These are phyloP conservation scores for Remersonia thermophila DNA, from an alignment of 2,329 filamentous ascomycete species.

Conservation along the genomic window DNA sequence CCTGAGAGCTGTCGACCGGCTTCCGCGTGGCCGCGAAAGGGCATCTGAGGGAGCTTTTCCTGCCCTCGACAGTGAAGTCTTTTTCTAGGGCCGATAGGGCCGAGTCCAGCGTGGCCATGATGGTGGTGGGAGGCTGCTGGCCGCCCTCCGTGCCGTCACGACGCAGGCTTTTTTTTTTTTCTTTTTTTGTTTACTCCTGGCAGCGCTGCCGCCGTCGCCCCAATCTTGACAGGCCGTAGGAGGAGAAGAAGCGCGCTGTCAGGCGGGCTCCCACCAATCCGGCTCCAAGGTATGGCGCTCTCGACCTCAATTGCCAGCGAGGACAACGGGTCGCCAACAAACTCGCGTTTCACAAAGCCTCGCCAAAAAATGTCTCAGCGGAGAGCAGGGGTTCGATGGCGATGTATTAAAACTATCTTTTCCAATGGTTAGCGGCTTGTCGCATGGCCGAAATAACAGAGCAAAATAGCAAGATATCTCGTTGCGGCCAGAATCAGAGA, in stretches of 20 bases:
- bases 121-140: constrained; percentile 31
- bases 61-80: constrained; percentile 81
- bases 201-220: no score
- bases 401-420: constrained; percentile 45
- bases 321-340: no score
- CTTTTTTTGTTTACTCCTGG: no score
- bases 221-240: no score
- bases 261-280: no score
- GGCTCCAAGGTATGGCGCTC: no score
- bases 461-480: constrained; percentile 2
- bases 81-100: constrained; percentile 62
- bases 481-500: constrained; percentile 9
- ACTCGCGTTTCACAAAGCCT: no score
- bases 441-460: background rate
- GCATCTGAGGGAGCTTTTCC: constrained; percentile 66
- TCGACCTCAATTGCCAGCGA: no score
- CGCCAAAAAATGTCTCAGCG: no score
- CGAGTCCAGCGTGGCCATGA: constrained; percentile 34
- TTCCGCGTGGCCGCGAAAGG: constrained; percentile 51
- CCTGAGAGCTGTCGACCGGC: constrained; percentile 13
- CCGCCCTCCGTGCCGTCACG: constrained; percentile 39
- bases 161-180: constrained; percentile 5
- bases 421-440: constrained; percentile 8
- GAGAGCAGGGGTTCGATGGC: constrained; percentile 16
- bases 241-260: no score